Evolutionary conservation across 2,329 filamentous ascomycete genomes (phyloP).

Genomic region (Daldinia sp.): DNA sequence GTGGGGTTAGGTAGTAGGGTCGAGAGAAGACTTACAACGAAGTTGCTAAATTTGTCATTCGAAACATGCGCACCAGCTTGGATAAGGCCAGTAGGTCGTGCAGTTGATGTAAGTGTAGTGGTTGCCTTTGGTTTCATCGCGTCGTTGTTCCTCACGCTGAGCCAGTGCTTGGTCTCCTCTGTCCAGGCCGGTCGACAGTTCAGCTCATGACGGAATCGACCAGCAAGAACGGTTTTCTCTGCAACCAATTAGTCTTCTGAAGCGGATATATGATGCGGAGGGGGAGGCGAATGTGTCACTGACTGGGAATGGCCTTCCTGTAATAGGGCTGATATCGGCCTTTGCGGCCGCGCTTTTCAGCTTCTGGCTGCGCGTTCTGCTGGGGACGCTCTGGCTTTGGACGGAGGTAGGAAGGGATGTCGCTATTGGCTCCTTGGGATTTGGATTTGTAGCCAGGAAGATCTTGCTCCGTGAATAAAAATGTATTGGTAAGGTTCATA

Average conservation of each 20-base stretch:
- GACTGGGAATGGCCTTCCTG: constrained; percentile 80
- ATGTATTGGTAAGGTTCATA: constrained; percentile 81
- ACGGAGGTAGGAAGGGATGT: constrained; percentile 68
- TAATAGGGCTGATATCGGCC: constrained; percentile 70
- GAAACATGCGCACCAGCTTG: constrained; percentile 67
- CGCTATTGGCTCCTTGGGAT: constrained; percentile 68
- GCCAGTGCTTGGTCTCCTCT: constrained; percentile 73
- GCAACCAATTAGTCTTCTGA: constrained; percentile 31
- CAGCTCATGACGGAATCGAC: constrained; percentile 80
- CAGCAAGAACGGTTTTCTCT: constrained; percentile 84
- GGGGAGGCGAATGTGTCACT: constrained; percentile 50
- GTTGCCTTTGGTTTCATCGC: constrained; percentile 70
- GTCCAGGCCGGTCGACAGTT: constrained; percentile 80
- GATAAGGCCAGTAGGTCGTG: constrained; percentile 66
- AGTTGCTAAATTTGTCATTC: constrained; percentile 61
- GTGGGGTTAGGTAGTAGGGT: constrained; percentile 8
- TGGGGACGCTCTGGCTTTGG: constrained; percentile 58
- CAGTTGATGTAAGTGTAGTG: constrained; percentile 58
- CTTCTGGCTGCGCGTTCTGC: constrained; percentile 53
- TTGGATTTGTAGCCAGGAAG: constrained; percentile 79
- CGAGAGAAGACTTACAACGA: constrained; percentile 65
- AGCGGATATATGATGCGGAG: not conserved
- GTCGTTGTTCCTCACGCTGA: constrained; percentile 69
- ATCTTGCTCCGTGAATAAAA: constrained; percentile 93
- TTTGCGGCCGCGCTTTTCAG: constrained; percentile 62